A percentile compares a stretch with the other conserved stretches of the same genome.
Conservation (phyloP, 352 stramenopile species). For the Globisporangium nunn region DNA sequence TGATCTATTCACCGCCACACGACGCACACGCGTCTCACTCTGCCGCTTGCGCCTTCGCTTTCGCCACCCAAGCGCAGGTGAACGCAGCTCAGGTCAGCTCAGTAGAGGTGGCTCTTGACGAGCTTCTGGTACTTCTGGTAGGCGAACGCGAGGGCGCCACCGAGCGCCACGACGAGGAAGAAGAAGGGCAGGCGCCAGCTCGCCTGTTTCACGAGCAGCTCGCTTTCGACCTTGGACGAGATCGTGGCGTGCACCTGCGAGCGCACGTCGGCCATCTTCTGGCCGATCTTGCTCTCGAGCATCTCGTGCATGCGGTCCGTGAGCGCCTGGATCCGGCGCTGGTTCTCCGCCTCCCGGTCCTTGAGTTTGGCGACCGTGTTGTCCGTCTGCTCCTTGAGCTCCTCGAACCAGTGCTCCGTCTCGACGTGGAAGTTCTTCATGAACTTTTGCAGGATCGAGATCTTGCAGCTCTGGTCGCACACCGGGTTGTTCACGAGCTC, state of each 20-base stretch:
- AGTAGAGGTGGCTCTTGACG: slow-evolving; percentile 80
- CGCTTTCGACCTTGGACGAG: slow-evolving; percentile 52
- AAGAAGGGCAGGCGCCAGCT: slow-evolving; percentile 82
- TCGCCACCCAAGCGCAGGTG: too few relatives aligned
- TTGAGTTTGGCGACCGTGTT: slow-evolving; percentile 73
- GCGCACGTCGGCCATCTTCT: slow-evolving; percentile 54
- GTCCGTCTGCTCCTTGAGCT: slow-evolving; percentile 69
- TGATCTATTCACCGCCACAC: not conserved
- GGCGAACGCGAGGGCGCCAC: slow-evolving; percentile 41
- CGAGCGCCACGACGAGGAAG: slow-evolving; percentile 58
- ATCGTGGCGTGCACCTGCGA: slow-evolving; percentile 68
- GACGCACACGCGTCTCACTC: not conserved
- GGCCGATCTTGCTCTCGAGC: slow-evolving; percentile 69
- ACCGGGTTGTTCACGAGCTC: slow-evolving; percentile 43
- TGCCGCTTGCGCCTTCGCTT: not conserved
- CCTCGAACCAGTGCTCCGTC: slow-evolving; percentile 80
- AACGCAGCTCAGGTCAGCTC: not conserved
- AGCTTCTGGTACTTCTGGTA: slow-evolving; percentile 88
- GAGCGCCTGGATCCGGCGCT: slow-evolving; percentile 62
- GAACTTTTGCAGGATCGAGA: slow-evolving; percentile 75
- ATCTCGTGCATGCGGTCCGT: slow-evolving; percentile 65
- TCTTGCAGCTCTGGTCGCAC: slow-evolving; percentile 79
- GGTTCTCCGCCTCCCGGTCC: slow-evolving; percentile 62
- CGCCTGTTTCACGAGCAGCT: slow-evolving; percentile 47
- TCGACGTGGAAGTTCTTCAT: slow-evolving; percentile 78